Percentiles rank a stretch among this genome's conserved stretches.
Conservation (phyloP, 2,329 filamentous ascomycete genomes). For the Madurella fahalii region DNA sequence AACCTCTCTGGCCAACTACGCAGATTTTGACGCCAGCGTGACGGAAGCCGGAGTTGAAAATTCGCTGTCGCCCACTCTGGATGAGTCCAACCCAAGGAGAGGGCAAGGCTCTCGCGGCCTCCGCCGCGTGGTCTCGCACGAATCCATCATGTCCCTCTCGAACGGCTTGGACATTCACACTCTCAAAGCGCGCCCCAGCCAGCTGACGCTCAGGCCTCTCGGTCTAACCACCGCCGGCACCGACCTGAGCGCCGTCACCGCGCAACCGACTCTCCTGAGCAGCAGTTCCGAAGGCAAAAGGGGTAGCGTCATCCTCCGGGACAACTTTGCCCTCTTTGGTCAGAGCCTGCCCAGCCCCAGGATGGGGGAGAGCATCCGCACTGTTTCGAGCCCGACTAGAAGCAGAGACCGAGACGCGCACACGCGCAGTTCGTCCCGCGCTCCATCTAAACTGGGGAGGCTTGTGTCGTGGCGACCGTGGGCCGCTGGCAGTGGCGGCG, state of each 20-base stretch:
- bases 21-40: conserved; percentile 30
- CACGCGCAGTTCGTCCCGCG: conserved; percentile 1
- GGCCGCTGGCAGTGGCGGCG: conserved; percentile 26
- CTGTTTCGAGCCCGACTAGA: conserved; percentile 22
- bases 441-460: conserved; percentile 26
- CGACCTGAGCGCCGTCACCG: conserved; percentile 55
- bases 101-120: conserved; percentile 35
- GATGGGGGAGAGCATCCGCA: conserved; percentile 4
- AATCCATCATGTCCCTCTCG: conserved; percentile 81
- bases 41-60: conserved; percentile 26
- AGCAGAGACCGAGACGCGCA: neutral
- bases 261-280: conserved; percentile 53
- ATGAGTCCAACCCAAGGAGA: conserved; percentile 21
- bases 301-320: conserved; percentile 56
- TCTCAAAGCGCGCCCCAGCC: conserved; percentile 68
- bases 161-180: conserved; percentile 91
- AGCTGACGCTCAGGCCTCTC: conserved; percentile 58
- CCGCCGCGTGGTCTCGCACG: conserved; percentile 70
- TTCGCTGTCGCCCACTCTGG: conserved; percentile 22
- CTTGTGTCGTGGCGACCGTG: conserved; percentile 40
- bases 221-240: conserved; percentile 53
- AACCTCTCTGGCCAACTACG: conserved; percentile 34
- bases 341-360: conserved; percentile 35
- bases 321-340: conserved; percentile 40
- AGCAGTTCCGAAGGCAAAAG: conserved; percentile 37